Evolutionary conservation across 345 rosid species (phyloP), one percentile per base, ranked within the genome.

Genomic region (Heritiera fomes): DNA sequence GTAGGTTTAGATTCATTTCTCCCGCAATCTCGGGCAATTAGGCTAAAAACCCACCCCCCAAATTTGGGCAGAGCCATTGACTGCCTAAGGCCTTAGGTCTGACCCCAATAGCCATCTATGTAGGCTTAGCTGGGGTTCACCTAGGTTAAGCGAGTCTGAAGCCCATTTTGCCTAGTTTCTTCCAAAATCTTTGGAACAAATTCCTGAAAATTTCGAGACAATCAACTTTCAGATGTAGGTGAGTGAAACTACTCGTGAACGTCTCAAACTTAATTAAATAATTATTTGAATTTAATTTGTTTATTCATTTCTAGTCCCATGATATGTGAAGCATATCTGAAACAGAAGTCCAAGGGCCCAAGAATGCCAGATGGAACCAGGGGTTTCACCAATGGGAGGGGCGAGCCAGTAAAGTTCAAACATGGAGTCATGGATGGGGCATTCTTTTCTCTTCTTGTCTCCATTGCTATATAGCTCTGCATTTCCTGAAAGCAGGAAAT

Each of bases 281-380:
- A 23, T 23, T 23, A 23, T 23, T 23, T 0, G 28, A 23, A 23
- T 23, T 23, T 23, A 23, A 23, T 23, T 23, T 23, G 28, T 23
- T 23, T 23, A 23, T 23, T 23, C 0, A 23, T 23, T 23, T 23
- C 28, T 23, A 23, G 28, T 23, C 28, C 28, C 28, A 23, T 0
- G 28, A 23, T 23, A 23, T 38, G 76, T 64, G 93, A 87, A 71
- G 84, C 89, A 43, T 79, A 79, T 23, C 49, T 86, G 1, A 93
- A 91, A 55, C 89, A 86, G 60, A 77, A 84, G 56, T 80, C 82
- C 0, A 92, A 84, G 85, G 91, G 97, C 20, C 98, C 98, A 40
- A 91, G 95, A 82, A 96, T 92, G 94, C 97, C 95, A 32, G 97
- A 91, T 56, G 97, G 97, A 73, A 91, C 97, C 8, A 82, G 89